A percentile compares a stretch with the other conserved stretches of the same genome.
phyloP scores from a whole-genome alignment of 2,329 filamentous ascomycete species.

The Diplodia intermedia region DNA sequence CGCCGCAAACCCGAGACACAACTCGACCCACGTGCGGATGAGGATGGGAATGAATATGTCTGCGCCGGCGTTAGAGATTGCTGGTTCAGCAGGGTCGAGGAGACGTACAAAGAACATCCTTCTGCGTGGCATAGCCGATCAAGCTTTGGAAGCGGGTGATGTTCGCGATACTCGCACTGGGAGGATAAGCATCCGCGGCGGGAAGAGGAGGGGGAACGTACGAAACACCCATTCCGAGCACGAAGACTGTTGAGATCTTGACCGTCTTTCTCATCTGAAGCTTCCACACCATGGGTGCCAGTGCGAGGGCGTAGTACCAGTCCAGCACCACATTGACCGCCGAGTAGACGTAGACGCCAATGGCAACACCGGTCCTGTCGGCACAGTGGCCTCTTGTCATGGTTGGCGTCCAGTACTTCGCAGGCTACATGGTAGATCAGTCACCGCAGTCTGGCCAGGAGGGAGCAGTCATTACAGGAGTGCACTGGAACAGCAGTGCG shows the following conservation, averaged over 20 bases:
- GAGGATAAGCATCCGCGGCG: not conserved
- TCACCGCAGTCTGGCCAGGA: not conserved
- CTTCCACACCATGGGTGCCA: constrained; percentile 23
- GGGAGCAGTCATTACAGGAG: not conserved
- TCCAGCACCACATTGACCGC: constrained; percentile 11
- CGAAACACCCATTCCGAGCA: constrained; percentile 13
- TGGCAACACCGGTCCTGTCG: not conserved
- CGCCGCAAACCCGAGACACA: no score
- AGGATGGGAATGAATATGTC: no score
- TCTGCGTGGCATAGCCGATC: no score
- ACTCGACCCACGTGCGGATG: no score
- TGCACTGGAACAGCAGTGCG: constrained; percentile 22
- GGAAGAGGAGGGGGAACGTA: not conserved
- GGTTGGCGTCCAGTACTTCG: constrained; percentile 14
- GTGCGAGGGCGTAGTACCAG: constrained; percentile 23
- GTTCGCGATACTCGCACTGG: constrained; percentile 11
- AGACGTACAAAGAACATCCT: no score
- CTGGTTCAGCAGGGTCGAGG: no score
- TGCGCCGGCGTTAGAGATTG: no score
- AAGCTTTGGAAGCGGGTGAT: no score
- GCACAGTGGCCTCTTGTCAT: not conserved
- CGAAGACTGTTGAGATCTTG: constrained; percentile 9
- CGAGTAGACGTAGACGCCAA: constrained; percentile 22
- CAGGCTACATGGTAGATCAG: not conserved
- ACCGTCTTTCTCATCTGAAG: constrained; percentile 14